Evolutionary conservation across 352 stramenopile genomes (phyloP), one percentile per base, ranked within the genome.

Genomic region (Phytophthora palmivora): DNA sequence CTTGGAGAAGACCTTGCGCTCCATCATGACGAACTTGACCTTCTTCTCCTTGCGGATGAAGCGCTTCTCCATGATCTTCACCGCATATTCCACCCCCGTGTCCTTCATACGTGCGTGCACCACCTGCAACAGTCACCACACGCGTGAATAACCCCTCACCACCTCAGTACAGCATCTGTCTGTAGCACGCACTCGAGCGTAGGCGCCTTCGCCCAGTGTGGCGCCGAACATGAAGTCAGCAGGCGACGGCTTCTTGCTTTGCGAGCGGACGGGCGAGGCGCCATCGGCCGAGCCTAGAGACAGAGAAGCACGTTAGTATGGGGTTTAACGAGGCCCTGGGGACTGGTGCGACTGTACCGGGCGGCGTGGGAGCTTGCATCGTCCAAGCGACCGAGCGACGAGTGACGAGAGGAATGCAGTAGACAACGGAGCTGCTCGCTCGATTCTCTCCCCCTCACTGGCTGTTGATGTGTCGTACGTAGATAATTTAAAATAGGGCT

Each of bases 51-150:
- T 93, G 50, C 84, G 87, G 61, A 97, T 96, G 65, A 95, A 94
- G 36, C 81, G 74, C 66, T 97, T 95, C 60, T 97, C 89, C 88
- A 97, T 97, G 54, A 97, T 95, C 73, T 97, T 97, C 15, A 97
- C 82, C 0, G 89, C 89, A 56, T 96, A 97, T 67, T 97, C 84
- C 5, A 71, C 76, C n/a, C 72, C 72, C 15, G 77, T 92, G 67
- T 92, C 82, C 52, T 97, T 97, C 80, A 95, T 94, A n/a, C 87
- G 85, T 37, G 88, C 86, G 43, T 96, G 88, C 42, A 96, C 88
- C 10, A 95, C 88, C 62, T 90, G 33, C 3, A 33, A 12, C 11
- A 55, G 12, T 10, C 26, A 34, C 11, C 30, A 38, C 41, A 8
- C 16, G 18, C 26, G 15, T 60, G 15, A 61, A 34, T 32, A 28